Base-by-base conservation (phyloP, 2,329 filamentous ascomycete genomes). In the Clarireedia homoeocarpa region DNA sequence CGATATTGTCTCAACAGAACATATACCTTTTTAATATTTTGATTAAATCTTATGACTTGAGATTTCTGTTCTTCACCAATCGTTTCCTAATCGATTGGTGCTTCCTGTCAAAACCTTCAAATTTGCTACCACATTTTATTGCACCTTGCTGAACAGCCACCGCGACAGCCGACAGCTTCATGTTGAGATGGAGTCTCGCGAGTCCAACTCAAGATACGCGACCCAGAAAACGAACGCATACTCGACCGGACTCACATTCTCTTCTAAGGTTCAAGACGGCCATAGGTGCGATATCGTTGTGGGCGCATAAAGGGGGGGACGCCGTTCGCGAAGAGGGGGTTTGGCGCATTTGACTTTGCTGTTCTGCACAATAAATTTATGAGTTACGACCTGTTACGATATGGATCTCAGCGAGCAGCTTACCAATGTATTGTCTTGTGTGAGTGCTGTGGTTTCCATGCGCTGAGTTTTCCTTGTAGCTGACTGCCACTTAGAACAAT, bases 371-470 rank as follows among this genome's bases (percentile, higher is more conserved):
- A 39, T 27, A 45, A 38, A 51, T 60, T 48, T 47, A 63, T 62
- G 60, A 64, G 17, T 60, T 53, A 50, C 34, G 54, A 56, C 44
- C 49, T 53, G 48, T 49, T 58, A 63, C 65, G 61, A 61, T 44
- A 70, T 71, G 69, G 69, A 71, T 57, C 64, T 62, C 56, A 65
- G 67, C 26, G 68, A 71, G 46, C 69, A 67, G 57, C 57, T 58
- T 46, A 70, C 69, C 30, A 71, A 70, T 63, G 64, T 69, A 55
- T 59, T 71, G 59, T 67, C 62, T 53, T 66, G 63, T 62, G 69
- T 71, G 48, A 59, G 62, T 61, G 3, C 23, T 51, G 5, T 39
- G n/a, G 23, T 30, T 5, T 46, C 27, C 10, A 10, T 30, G 27
- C 27, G 27, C 27, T 30, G 27, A 9, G 27, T 30, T 30, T 30